Conservation (phyloP, 495 filamentous ascomycete genomes). For the Neurospora sp. region DNA sequence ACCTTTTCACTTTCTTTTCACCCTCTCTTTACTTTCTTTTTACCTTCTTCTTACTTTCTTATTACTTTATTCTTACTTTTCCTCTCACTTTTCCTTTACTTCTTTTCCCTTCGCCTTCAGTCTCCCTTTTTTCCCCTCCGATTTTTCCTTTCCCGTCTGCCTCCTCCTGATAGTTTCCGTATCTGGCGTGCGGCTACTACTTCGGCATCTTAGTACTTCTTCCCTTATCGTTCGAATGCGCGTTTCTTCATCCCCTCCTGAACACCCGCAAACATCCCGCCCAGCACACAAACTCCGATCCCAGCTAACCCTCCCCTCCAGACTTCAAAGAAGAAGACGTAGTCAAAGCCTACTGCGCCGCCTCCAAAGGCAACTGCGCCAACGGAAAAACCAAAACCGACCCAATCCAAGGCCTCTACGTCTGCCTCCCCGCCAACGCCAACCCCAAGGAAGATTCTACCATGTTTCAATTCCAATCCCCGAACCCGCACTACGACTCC, state of each 20-base stretch:
- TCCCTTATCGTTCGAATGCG: no score
- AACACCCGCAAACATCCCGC: no score
- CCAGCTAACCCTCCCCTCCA: conserved; percentile 4
- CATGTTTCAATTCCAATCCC: neutral
- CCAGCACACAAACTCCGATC: no score
- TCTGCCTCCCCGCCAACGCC: conserved; percentile 23
- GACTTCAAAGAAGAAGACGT: conserved; percentile 30
- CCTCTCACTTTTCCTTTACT: no score
- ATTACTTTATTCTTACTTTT: neutral
- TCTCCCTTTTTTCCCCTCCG: no score
- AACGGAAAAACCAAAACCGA: conserved; percentile 29
- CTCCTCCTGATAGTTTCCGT: no score
- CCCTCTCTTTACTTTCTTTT: neutral
- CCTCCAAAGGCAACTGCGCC: conserved; percentile 25
- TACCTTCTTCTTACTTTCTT: neutral
- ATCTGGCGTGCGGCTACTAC: no score
- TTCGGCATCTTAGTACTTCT: no score
- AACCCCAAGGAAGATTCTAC: conserved; percentile 9
- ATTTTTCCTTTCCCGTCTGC: no score
- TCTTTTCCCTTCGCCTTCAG: no score
- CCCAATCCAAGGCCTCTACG: conserved; percentile 29
- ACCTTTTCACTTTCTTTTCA: neutral
- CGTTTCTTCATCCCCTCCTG: no score
- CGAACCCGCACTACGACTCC: neutral
- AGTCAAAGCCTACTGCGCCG: conserved; percentile 32